Evolutionary conservation across 2,329 filamentous ascomycete genomes (phyloP), one percentile per base, ranked within the genome.

Genomic region (Thermoascus crustaceus): DNA sequence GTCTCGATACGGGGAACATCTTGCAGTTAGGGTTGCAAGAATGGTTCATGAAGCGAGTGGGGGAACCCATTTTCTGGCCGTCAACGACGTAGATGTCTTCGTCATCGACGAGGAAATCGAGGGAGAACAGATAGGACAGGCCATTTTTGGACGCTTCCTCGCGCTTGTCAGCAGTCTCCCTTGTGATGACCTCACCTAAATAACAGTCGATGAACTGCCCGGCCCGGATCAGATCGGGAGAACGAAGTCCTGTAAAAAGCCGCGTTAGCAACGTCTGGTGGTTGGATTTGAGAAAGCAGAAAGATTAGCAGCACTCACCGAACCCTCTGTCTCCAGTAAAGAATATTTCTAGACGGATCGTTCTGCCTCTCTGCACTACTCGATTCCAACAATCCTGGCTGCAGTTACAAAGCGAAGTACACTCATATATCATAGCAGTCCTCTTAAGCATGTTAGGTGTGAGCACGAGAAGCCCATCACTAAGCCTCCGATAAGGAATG

Each of bases 31-130:
- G 66, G 13, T 63, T 60, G 48, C 66, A 69, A 0, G 64, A 68
- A 39, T 69, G 66, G 30, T 69, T 69, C 44, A 69, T 67, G 37
- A 68, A 69, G 0, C 66, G 57, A 4, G 64, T 66, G 0, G 62
- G 47, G 0, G 55, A 54, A 4, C 66, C 66, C 29, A 63, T 61
- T 17, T 57, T 61, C 26, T 56, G 54, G 0, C 65, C 65, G 32
- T 69, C 66, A 1, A 69, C 52, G 4, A 67, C 56, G 32, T 64
- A 66, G 9, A 53, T 49, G 1, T 49, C 22, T 2, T 34, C n/a
- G 8, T 47, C 33, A 0, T 38, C 37, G 4, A 43, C 30, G 22
- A 60, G 52, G 37, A 57, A 66, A 35, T 69, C 66, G 0, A 69
- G 48, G 2, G 47, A 48, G 41, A 67, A 67, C 4, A 68, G 53